These are phyloP conservation scores for Phaseolus coccineus DNA, from an alignment of 331 rosid species.

Conservation along the genomic window DNA sequence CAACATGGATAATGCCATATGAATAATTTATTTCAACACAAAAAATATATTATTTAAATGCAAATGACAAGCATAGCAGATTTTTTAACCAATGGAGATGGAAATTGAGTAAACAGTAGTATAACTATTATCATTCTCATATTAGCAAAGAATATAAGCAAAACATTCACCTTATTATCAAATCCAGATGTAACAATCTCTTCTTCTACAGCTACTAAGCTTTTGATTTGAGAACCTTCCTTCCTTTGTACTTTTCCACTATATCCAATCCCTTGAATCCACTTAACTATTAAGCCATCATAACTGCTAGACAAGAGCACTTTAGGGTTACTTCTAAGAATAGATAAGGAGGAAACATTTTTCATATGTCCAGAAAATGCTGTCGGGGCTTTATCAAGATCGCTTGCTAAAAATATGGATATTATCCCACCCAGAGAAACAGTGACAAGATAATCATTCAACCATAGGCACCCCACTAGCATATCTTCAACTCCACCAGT, in stretches of 20 bases:
- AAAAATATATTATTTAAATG: conserved; percentile 7
- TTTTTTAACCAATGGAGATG: conserved; percentile 20
- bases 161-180: conserved; percentile 74
- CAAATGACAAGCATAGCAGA: conserved; percentile 17
- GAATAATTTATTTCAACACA: conserved; percentile 3
- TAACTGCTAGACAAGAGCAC: conserved; percentile 87
- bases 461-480: conserved; percentile 95
- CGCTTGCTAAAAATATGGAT: conserved; percentile 72
- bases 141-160: conserved; percentile 36
- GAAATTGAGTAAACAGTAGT: conserved; percentile 13
- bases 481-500: conserved; percentile 95
- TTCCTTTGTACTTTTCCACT: conserved; percentile 84
- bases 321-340: conserved; percentile 72
- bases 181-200: conserved; percentile 85
- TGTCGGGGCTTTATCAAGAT: conserved; percentile 81
- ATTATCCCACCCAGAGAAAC: conserved; percentile 94
- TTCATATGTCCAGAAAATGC: conserved; percentile 89
- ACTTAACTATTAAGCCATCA: conserved; percentile 87
- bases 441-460: conserved; percentile 77
- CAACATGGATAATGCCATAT: background rate
- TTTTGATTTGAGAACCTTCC: conserved; percentile 85
- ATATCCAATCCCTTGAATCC: conserved; percentile 92
- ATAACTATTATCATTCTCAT: conserved; percentile 19
- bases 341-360: conserved; percentile 81
- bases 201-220: conserved; percentile 78